Conservation (phyloP, 2,329 filamentous ascomycete species). For the Aspergillus texensis region DNA sequence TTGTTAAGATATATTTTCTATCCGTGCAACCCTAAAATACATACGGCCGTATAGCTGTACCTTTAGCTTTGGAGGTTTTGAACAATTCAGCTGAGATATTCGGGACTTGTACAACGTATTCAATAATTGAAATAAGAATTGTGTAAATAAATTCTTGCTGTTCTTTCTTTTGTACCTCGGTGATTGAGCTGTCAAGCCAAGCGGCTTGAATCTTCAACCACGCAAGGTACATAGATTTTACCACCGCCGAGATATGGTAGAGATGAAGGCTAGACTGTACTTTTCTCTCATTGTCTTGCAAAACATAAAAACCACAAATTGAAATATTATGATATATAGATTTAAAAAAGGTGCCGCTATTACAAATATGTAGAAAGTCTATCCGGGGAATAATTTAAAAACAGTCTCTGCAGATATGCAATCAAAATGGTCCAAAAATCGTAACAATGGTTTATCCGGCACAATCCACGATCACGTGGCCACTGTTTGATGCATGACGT, state of each 20-base stretch:
- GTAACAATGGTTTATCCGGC: not conserved
- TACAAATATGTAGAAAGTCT: not conserved
- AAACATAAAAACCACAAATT: not conserved
- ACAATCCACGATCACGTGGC: slow-evolving; percentile 13
- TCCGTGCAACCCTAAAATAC: not conserved
- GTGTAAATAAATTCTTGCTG: not conserved
- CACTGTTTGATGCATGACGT: slow-evolving; percentile 42
- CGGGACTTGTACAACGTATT: not conserved
- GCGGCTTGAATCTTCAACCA: too few relatives aligned
- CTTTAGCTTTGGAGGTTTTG: not conserved
- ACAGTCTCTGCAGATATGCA: not conserved
- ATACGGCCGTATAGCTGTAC: too few relatives aligned
- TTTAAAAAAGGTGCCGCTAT: not conserved
- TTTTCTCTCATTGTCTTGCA: not conserved
- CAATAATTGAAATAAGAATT: not conserved
- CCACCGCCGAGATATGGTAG: not conserved
- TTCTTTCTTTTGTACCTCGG: not conserved
- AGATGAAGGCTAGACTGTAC: not conserved
- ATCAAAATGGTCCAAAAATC: not conserved
- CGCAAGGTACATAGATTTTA: too few relatives aligned
- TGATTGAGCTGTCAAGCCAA: not conserved
- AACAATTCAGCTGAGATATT: not conserved
- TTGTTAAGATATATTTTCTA: not conserved
- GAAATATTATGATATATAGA: not conserved
- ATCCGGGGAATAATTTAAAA: not conserved